Percentiles rank a stretch among this genome's conserved stretches.
These are phyloP conservation scores for Lodderomyces orthopsilosis DNA, from an alignment of 1,139 yeast genomes.

Conservation along the genomic window DNA sequence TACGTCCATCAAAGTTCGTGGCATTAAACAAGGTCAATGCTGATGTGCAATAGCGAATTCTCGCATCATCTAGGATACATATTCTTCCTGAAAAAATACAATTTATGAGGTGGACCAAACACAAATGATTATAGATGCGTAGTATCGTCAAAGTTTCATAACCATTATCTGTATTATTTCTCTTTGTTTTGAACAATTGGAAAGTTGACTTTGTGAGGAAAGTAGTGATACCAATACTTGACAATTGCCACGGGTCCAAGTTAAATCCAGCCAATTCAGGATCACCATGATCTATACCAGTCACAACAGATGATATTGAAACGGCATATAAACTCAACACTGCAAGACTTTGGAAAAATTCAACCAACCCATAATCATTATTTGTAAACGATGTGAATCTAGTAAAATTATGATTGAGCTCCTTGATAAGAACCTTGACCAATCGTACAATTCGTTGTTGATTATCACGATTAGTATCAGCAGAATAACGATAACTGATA, in stretches of 20 bases:
- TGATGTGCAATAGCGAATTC: conserved; percentile 61
- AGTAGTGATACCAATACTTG: conserved; percentile 57
- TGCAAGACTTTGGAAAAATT: conserved; percentile 64
- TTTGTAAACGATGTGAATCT: conserved; percentile 22
- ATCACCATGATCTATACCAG: conserved; percentile 12
- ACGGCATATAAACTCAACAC: conserved; percentile 60
- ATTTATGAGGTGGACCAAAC: conserved; percentile 65
- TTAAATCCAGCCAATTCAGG: conserved; percentile 21
- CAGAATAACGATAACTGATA: conserved; percentile 51
- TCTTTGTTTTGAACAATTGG: conserved; percentile 25
- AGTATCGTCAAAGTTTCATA: conserved; percentile 39
- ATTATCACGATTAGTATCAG: conserved; percentile 19
- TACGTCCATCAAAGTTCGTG: conserved; percentile 79
- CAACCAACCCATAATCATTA: conserved; percentile 38
- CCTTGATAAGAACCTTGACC: conserved; percentile 34
- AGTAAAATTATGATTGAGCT: conserved; percentile 41
- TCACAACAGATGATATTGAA: conserved; percentile 51
- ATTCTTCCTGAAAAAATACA: conserved; percentile 72
- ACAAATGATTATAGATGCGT: conserved; percentile 71
- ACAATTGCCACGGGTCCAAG: conserved; percentile 61
- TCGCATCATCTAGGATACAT: conserved; percentile 66
- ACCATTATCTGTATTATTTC: conserved; percentile 3
- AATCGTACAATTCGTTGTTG: conserved; percentile 22
- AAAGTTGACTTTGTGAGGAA: conserved; percentile 47
- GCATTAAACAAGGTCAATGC: conserved; percentile 61